These are phyloP conservation scores for Colletotrichum orbiculare DNA, from an alignment of 2,329 filamentous ascomycete genomes.

Conservation along the genomic window DNA sequence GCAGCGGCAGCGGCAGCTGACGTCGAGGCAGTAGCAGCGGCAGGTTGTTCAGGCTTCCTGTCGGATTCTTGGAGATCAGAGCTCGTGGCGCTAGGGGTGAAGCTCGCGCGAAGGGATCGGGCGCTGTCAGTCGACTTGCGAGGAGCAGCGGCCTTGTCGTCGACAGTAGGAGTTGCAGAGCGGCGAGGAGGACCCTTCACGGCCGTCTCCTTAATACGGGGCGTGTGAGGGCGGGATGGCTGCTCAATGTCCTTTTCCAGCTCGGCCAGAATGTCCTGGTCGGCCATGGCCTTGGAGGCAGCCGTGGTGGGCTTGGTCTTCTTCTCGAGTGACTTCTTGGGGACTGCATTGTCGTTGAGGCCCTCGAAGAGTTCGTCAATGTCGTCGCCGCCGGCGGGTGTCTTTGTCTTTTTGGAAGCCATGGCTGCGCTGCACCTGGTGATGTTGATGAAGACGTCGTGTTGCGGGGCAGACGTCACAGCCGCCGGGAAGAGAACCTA, in stretches of 20 bases:
- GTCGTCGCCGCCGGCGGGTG: slow-evolving; percentile 68
- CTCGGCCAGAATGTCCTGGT: slow-evolving; percentile 87
- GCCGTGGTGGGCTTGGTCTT: slow-evolving; percentile 59
- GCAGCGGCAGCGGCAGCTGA: slow-evolving; percentile 61
- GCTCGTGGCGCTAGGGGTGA: slow-evolving; percentile 75
- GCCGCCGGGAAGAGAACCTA: too few species aligned
- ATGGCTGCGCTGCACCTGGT: slow-evolving; percentile 49
- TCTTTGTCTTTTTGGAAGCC: slow-evolving; percentile 70
- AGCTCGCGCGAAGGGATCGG: slow-evolving; percentile 76
- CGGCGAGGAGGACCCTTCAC: slow-evolving; percentile 59
- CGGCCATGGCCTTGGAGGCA: slow-evolving; percentile 59
- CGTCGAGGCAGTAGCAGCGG: slow-evolving; percentile 30
- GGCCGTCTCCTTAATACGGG: slow-evolving; percentile 70
- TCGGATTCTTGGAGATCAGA: slow-evolving; percentile 69
- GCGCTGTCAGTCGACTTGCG: slow-evolving; percentile 85
- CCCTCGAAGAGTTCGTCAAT: slow-evolving; percentile 74
- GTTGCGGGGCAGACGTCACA: slow-evolving; percentile 33
- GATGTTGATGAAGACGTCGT: slow-evolving; percentile 16
- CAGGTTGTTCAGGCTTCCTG: slow-evolving; percentile 61
- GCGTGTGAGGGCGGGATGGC: slow-evolving; percentile 84
- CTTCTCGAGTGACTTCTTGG: slow-evolving; percentile 60
- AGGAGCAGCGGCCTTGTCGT: slow-evolving; percentile 67
- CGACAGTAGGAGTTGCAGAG: slow-evolving; percentile 66
- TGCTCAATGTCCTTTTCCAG: slow-evolving; percentile 74
- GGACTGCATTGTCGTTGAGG: slow-evolving; percentile 61